phyloP scores from a whole-genome alignment of 2,329 filamentous ascomycete species.

The Thielaviopsis ethacetica region DNA sequence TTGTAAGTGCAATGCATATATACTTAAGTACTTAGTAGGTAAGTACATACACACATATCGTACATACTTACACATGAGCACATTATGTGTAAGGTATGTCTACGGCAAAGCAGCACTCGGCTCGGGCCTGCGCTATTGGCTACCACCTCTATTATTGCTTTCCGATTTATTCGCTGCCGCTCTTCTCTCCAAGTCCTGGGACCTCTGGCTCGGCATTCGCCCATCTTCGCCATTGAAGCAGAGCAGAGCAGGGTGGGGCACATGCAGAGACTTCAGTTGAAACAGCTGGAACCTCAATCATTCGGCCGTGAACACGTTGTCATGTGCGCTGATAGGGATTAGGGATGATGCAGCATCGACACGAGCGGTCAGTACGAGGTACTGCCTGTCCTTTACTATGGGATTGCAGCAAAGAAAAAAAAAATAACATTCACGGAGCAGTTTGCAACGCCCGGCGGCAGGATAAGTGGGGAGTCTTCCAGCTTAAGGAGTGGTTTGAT shows the following conservation, averaged over 20 bases:
- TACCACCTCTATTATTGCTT: too few species aligned
- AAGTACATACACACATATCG: not conserved
- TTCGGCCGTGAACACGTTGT: not conserved
- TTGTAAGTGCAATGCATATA: not conserved
- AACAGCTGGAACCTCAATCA: not conserved
- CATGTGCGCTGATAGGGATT: not conserved
- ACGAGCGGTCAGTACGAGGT: not conserved
- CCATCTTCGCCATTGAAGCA: not conserved
- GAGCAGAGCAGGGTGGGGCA: too few species aligned
- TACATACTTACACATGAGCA: too few species aligned
- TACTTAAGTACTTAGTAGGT: too few species aligned
- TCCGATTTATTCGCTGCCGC: too few species aligned
- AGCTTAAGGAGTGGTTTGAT: not conserved
- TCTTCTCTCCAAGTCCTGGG: too few species aligned
- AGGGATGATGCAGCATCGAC: not conserved
- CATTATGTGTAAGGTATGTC: too few species aligned
- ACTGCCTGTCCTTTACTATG: too few species aligned
- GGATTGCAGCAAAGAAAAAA: too few species aligned
- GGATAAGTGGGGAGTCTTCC: not conserved
- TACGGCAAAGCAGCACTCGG: too few species aligned
- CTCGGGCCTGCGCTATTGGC: too few species aligned
- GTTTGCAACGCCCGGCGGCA: not conserved
- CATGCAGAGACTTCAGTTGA: not conserved
- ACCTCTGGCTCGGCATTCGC: not conserved
- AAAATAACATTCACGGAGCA: not conserved